Evolutionary conservation across 1,284 basidiomycete species (phyloP).

Genomic region (Marasmius sp.): DNA sequence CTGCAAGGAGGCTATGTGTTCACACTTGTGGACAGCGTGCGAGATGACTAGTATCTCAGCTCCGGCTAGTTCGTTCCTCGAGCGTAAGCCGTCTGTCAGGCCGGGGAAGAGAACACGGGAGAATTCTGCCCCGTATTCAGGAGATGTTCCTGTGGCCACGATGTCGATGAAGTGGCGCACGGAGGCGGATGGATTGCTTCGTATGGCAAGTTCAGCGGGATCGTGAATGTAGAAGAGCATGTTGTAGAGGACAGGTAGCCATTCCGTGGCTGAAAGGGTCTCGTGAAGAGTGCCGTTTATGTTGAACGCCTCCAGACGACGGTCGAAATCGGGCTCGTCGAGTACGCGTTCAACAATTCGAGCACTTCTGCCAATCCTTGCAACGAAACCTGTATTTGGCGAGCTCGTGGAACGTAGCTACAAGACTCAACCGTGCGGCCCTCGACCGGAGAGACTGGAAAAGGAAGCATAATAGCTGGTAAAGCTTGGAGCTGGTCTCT

Average conservation of each 20-base stretch:
- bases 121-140: slow-evolving; percentile 58
- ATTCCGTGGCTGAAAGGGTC: slow-evolving; percentile 58
- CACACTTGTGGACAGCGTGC: slow-evolving; percentile 71
- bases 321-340: slow-evolving; percentile 94
- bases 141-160: slow-evolving; percentile 38
- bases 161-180: slow-evolving; percentile 80
- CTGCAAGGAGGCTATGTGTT: slow-evolving; percentile 58
- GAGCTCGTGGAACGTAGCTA: slow-evolving; percentile 65
- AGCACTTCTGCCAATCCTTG: slow-evolving; percentile 54
- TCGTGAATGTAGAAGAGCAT: slow-evolving; percentile 89
- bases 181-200: slow-evolving; percentile 78
- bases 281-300: slow-evolving; percentile 61
- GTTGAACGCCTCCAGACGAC: slow-evolving; percentile 79
- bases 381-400: slow-evolving; percentile 53
- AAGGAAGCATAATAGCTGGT: slow-evolving; percentile 68
- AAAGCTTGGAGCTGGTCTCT: slow-evolving; percentile 56
- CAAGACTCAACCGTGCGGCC: slow-evolving; percentile 65
- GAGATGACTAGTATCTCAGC: slow-evolving; percentile 87
- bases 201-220: slow-evolving; percentile 84
- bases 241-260: slow-evolving; percentile 87
- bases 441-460: slow-evolving; percentile 78
- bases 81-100: slow-evolving; percentile 79
- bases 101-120: slow-evolving; percentile 75
- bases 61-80: slow-evolving; percentile 87
- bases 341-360: slow-evolving; percentile 84